Evolutionary conservation across 352 stramenopile species (phyloP).

Genomic region (Thalassiosira allenii): DNA sequence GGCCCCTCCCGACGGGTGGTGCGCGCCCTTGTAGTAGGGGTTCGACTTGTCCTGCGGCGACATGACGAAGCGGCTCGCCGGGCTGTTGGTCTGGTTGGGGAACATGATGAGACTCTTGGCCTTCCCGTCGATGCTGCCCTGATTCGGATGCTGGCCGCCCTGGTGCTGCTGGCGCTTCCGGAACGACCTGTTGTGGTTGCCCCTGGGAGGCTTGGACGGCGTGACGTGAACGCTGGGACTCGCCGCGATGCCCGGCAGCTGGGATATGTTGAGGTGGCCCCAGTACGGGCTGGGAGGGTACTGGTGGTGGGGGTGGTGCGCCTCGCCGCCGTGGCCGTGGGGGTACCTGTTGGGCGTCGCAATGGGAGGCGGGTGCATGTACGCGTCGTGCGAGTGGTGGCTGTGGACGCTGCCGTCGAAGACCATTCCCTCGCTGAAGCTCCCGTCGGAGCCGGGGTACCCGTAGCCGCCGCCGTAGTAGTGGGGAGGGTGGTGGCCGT

Average conservation of each 20-base stretch:
- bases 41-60: constrained; percentile 54
- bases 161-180: constrained; percentile 34
- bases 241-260: constrained; percentile 47
- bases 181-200: constrained; percentile 35
- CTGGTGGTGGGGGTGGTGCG: constrained; percentile 15
- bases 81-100: constrained; percentile 58
- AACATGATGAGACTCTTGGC: constrained; percentile 63
- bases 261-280: constrained; percentile 59
- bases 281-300: constrained; percentile 57
- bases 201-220: constrained; percentile 42
- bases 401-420: constrained; percentile 40
- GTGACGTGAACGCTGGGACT: constrained; percentile 46
- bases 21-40: constrained; percentile 50
- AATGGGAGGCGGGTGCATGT: constrained; percentile 14
- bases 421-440: constrained; percentile 39
- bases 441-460: constrained; percentile 30
- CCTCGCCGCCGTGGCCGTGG: constrained; percentile 10
- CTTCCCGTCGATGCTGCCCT: constrained; percentile 39
- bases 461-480: constrained; percentile 31
- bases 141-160: constrained; percentile 9
- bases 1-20: neutral
- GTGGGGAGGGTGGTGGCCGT: constrained; percentile 22
- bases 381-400: constrained; percentile 33
- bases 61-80: constrained; percentile 62
- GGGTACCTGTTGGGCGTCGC: constrained; percentile 49